Conservation (phyloP, 139 green algal species). For the Chlorella vulgaris region DNA sequence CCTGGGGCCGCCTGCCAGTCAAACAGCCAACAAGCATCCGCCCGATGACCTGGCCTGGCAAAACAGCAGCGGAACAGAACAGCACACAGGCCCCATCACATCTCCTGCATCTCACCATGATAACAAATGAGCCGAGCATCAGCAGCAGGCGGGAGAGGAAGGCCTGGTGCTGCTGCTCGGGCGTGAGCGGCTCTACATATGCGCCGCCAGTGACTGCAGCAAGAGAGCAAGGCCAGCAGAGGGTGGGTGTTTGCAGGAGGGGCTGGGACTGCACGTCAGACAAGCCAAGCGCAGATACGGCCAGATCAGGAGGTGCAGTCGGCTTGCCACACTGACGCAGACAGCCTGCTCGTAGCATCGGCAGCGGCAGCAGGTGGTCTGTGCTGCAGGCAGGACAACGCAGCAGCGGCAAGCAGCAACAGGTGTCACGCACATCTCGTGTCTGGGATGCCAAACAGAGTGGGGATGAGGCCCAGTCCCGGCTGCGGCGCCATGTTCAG, state of each 20-base stretch:
- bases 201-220: constrained; percentile 25
- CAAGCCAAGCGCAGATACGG: too few relatives aligned
- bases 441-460: constrained; percentile 81
- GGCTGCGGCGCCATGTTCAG: constrained; percentile 35
- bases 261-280: not conserved
- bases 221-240: not conserved
- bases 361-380: too few relatives aligned
- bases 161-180: constrained; percentile 93
- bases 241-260: not conserved
- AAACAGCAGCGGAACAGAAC: not conserved
- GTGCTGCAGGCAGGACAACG: too few relatives aligned
- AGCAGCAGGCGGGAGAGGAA: constrained; percentile 82
- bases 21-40: not conserved
- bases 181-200: constrained; percentile 74
- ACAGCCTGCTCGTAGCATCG: too few relatives aligned
- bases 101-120: constrained; percentile 61
- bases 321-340: too few relatives aligned
- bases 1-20: not conserved
- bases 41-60: not conserved
- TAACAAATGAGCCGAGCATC: constrained; percentile 93
- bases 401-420: not conserved
- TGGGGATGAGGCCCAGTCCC: constrained; percentile 72
- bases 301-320: too few relatives aligned
- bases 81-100: not conserved
- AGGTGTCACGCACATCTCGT: constrained; percentile 30